phyloP scores from a whole-genome alignment of 1,284 basidiomycete species.

The Sporisorium exsertum region DNA sequence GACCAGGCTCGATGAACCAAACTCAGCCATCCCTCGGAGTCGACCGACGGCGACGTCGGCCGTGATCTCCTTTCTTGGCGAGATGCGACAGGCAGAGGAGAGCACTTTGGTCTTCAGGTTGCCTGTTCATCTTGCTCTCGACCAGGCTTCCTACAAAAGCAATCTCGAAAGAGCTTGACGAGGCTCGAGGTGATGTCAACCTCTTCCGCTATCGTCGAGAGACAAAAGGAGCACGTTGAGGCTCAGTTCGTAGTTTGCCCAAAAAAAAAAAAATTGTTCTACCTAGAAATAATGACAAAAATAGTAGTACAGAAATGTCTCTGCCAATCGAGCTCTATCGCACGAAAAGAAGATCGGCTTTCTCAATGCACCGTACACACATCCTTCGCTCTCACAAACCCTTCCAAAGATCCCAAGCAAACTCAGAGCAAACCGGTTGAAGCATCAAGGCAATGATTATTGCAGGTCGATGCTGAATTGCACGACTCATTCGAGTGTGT shows the following conservation, averaged over 20 bases:
- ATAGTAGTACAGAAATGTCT: background rate
- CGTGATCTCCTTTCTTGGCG: background rate
- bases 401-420: background rate
- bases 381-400: background rate
- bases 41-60: background rate
- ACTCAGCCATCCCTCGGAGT: background rate
- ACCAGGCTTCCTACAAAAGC: background rate
- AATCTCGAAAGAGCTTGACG: background rate
- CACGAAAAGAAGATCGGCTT: background rate
- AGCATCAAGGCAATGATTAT: background rate
- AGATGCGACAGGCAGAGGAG: background rate
- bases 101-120: too few species aligned
- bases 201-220: background rate
- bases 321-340: background rate
- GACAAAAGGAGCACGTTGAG: background rate
- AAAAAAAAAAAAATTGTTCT: background rate
- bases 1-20: background rate
- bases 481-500: background rate
- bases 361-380: background rate
- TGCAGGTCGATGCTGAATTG: background rate
- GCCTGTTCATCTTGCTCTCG: background rate
- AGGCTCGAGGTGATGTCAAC: background rate
- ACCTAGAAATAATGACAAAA: background rate
- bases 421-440: background rate
- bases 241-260: background rate